phyloP scores from a whole-genome alignment of 2,329 filamentous ascomycete genomes.

The Dendryphion nanum region DNA sequence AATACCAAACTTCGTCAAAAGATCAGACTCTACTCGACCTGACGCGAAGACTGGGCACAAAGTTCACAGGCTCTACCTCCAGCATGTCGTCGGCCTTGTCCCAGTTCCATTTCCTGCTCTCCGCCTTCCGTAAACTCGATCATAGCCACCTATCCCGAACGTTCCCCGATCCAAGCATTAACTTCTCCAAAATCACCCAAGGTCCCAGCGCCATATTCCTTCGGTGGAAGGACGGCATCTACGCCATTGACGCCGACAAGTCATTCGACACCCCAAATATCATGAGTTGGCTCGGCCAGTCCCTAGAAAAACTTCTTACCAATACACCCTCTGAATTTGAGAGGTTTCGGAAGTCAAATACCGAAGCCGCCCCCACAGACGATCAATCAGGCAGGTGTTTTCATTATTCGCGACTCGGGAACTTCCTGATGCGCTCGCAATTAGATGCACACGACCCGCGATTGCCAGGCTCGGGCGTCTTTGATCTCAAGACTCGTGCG shows the following conservation, averaged over 20 bases:
- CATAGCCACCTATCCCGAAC: slow-evolving; percentile 63
- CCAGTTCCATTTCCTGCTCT: slow-evolving; percentile 92
- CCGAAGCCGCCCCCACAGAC: slow-evolving; percentile 66
- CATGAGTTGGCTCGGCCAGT: slow-evolving; percentile 88
- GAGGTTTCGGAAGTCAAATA: slow-evolving; percentile 61
- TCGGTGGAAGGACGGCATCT: slow-evolving; percentile 77
- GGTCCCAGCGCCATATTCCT: slow-evolving; percentile 76
- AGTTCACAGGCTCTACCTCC: slow-evolving; percentile 92
- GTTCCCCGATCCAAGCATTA: slow-evolving; percentile 53
- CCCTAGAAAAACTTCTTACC: slow-evolving; percentile 93
- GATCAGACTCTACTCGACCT: slow-evolving; percentile 70
- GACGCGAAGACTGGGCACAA: slow-evolving; percentile 65
- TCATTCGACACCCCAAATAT: slow-evolving; percentile 82
- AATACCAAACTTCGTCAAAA: slow-evolving; percentile 88
- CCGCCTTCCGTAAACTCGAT: slow-evolving; percentile 74
- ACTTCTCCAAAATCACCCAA: slow-evolving; percentile 70
- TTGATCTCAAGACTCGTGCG: slow-evolving; percentile 92
- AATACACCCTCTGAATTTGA: slow-evolving; percentile 80
- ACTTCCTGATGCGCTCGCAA: slow-evolving; percentile 93
- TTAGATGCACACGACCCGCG: slow-evolving; percentile 85
- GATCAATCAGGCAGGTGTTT: slow-evolving; percentile 61
- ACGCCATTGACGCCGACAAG: slow-evolving; percentile 96
- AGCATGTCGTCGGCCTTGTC: slow-evolving; percentile 87
- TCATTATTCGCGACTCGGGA: slow-evolving; percentile 81
- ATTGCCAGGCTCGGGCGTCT: slow-evolving; percentile 87